Percentiles rank a stretch among this genome's conserved stretches.
Evolutionary conservation across 1,139 yeast genomes (phyloP).

Genomic region (Scheffersomyces titani): DNA sequence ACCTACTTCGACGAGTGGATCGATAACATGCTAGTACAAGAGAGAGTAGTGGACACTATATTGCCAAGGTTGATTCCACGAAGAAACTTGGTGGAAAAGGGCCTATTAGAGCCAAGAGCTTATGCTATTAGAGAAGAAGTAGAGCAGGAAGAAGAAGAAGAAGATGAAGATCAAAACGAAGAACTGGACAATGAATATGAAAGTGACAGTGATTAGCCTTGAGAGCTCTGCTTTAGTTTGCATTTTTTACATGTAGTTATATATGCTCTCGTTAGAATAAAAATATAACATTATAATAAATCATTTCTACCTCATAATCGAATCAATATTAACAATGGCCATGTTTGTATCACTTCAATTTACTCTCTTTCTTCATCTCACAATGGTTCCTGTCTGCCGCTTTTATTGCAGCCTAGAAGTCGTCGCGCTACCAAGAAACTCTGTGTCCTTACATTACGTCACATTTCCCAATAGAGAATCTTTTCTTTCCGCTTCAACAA

Average conservation of each 20-base stretch:
- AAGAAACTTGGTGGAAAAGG: constrained; percentile 38
- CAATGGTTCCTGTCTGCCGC: neutral
- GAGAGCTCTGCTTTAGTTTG: too few species aligned
- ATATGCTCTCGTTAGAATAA: neutral
- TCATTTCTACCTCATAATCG: neutral
- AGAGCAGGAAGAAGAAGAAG: constrained; percentile 10
- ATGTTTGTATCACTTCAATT: neutral
- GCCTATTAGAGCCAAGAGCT: constrained; percentile 36
- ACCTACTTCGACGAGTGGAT: constrained; percentile 61
- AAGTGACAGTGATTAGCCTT: constrained; percentile 15
- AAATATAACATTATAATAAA: too few species aligned
- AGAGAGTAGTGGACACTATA: constrained; percentile 58
- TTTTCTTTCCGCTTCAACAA: neutral
- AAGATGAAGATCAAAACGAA: constrained; percentile 4
- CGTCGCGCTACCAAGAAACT: neutral
- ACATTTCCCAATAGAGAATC: neutral
- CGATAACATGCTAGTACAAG: constrained; percentile 51
- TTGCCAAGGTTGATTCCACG: constrained; percentile 57
- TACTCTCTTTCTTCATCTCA: neutral
- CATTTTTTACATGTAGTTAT: too few species aligned
- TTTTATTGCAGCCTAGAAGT: neutral
- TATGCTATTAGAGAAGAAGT: constrained; percentile 27
- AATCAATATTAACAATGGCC: neutral
- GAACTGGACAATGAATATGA: constrained; percentile 8
- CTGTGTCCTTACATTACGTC: neutral